Base-by-base conservation (phyloP, 2,329 filamentous ascomycete genomes). In the Sarocladium strictum region DNA sequence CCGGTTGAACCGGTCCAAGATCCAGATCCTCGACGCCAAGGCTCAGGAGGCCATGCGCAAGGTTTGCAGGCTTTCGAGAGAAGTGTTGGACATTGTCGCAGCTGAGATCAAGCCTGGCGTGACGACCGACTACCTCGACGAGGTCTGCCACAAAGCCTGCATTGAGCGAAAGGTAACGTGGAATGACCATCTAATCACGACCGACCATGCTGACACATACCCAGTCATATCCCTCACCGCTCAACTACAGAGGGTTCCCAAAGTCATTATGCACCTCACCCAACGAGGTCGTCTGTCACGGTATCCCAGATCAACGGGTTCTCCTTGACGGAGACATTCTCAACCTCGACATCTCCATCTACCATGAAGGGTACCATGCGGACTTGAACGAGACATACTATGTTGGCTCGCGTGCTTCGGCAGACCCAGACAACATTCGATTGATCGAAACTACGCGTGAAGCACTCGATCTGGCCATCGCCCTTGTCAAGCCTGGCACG, bases 381-480 rank as follows among this genome's bases (percentile, higher is more conserved):
- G 94, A 99, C 69, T 76, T 99, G 55, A 99, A 99, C 74, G 94
- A 99, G 76, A 99, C 94, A 14, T 99, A 97, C 75, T 99, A 99
- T 69, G 88, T 99, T 49, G 94, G 94, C 55, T 87, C 94, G 62
- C 90, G 87, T 65, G 89, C 94, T 41, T 81, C 83, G 64, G 84
- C 88, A 6, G 86, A 97, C 65, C 84, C 90, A 1, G 92, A 97
- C 62, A 83, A 88, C 3, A 90, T 97, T 26, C 84, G 92, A 32
- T 89, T 99, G 0, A 89, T 96, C 1, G 94, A 99, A 73, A 85
- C 92, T 6, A 85, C 94, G 17, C 83, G 94, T 62, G 89, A 96
- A 70, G 96, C 89, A 66, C 75, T 99, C 35, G 86, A 96, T 21
- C 83, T 90, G 70, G 85, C 94, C 3, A 97, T 97, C 67, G 86